Percentiles rank a stretch among this genome's conserved stretches.
Conservation (phyloP, 345 rosid genomes). For the Linum trigynum region DNA sequence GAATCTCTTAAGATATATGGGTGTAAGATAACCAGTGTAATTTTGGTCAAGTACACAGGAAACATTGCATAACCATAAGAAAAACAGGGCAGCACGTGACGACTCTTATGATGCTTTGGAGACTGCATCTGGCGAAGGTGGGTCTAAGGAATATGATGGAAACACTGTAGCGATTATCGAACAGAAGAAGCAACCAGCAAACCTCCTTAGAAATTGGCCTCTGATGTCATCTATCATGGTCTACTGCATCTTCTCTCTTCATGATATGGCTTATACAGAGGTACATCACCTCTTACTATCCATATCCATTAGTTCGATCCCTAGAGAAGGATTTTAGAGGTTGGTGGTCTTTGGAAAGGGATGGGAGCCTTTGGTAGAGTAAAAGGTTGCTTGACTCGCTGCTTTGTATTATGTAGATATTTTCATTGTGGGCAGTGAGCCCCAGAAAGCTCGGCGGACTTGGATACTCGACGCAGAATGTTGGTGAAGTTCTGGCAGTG, state of each 20-base stretch:
- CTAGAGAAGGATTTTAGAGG: neutral
- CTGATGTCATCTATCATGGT: conserved; percentile 35
- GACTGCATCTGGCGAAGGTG: conserved; percentile 1
- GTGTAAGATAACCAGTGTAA: too few relatives aligned
- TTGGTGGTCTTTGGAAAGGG: neutral
- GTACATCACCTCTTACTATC: neutral
- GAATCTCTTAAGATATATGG: too few relatives aligned
- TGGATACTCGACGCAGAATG: conserved; percentile 35
- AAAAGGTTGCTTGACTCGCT: too few relatives aligned
- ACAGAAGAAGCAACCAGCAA: conserved; percentile 12
- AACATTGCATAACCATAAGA: conserved; percentile 37
- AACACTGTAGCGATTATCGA: too few relatives aligned
- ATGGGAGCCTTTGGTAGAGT: too few relatives aligned
- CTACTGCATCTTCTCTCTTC: conserved; percentile 44
- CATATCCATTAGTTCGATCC: neutral
- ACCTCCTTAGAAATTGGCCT: conserved; percentile 40
- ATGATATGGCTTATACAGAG: conserved; percentile 43
- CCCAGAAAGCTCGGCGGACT: conserved; percentile 38
- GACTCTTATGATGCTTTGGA: conserved; percentile 16
- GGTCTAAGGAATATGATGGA: conserved; percentile 12
- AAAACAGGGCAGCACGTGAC: conserved; percentile 5
- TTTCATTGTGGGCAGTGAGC: conserved; percentile 50
- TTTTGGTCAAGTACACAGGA: conserved; percentile 25
- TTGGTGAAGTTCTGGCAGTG: conserved; percentile 46
- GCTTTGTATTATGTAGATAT: conserved; percentile 38